Conservation (phyloP, 2,329 filamentous ascomycete species). For the Cadophora sp. region DNA sequence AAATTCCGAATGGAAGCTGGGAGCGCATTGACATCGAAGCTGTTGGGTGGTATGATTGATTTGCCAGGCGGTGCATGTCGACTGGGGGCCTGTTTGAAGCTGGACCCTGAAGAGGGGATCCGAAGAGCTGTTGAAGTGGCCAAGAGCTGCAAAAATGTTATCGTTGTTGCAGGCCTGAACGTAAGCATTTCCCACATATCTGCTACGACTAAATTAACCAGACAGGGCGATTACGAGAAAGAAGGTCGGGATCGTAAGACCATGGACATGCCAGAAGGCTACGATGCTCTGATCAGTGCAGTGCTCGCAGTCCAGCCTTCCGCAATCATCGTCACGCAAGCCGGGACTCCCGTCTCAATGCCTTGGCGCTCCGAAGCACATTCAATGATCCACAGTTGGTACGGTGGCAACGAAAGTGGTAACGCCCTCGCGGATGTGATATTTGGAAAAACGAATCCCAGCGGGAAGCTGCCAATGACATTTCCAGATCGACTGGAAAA, state of each 20-base stretch:
- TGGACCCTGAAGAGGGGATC: slow-evolving; percentile 11
- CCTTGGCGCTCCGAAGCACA: slow-evolving; percentile 49
- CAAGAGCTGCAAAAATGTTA: slow-evolving; percentile 46
- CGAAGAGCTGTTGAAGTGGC: slow-evolving; percentile 61
- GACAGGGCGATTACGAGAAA: slow-evolving; percentile 11
- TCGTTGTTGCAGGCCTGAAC: slow-evolving; percentile 71
- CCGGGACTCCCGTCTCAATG: slow-evolving; percentile 63
- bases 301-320: slow-evolving; percentile 63
- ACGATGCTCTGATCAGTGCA: slow-evolving; percentile 51
- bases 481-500: slow-evolving; percentile 63
- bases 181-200: slow-evolving; percentile 32
- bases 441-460: slow-evolving; percentile 66
- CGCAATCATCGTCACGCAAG: slow-evolving; percentile 50
- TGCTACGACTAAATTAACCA: too few species aligned
- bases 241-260: slow-evolving; percentile 39
- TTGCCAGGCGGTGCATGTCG: slow-evolving; percentile 62
- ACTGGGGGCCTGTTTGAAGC: slow-evolving; percentile 62
- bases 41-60: slow-evolving; percentile 51
- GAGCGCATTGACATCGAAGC: slow-evolving; percentile 61
- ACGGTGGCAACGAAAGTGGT: slow-evolving; percentile 69
- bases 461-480: slow-evolving; percentile 64
- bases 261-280: slow-evolving; percentile 37
- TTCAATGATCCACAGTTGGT: slow-evolving; percentile 50
- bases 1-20: slow-evolving; percentile 53
- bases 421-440: slow-evolving; percentile 69